Base-by-base conservation (phyloP, 2,329 filamentous ascomycete species). In the Diaporthe helianthi region DNA sequence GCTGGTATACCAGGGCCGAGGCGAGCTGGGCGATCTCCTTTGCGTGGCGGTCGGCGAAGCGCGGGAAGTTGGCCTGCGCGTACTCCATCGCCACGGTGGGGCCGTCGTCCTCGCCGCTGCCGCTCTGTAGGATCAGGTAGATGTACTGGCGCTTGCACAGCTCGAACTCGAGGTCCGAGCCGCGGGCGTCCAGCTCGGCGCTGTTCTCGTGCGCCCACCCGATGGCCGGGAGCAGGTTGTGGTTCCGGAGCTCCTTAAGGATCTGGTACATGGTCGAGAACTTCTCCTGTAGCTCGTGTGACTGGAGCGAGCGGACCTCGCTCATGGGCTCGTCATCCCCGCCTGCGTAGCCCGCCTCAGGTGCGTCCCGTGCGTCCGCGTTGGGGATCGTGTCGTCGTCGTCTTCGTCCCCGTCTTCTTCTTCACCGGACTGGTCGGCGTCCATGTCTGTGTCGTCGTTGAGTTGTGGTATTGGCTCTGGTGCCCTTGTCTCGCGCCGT, bases 101-200 rank as follows among this genome's bases (percentile, higher is more conserved):
- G 31, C 78, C 74, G 4, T 75, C 75, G 3, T 80, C 80, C 60
- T 86, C 82, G 55, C 87, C 84, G 0, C 89, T 81, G 12, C 87
- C 86, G 72, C 88, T 87, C 0, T 91, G 90, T 72, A 91, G 89
- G 80, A 97, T 97, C 1, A 98, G 86, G 87, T 93, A 95, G 41
- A 98, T 87, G 75, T 93, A 99, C 74, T 97, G 93, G 22, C 98
- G 84, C 73, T 93, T 92, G 80, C 91, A 93, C 2, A 99, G 89
- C 76, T 99, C 95, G 73, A 98, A 99, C 78, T 98, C 95, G 2
- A 99, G 87, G 74, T 97, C 97, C 76, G 93, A 97, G 3, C 94
- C 95, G 58, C 93, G 88, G 4, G 87, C 86, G 76, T 97, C 93
- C 3, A 99, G 85, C 31, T 89, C 84, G 6, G 81, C 79, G 69